phyloP scores from a whole-genome alignment of 495 filamentous ascomycete species.

The Podospora conica region DNA sequence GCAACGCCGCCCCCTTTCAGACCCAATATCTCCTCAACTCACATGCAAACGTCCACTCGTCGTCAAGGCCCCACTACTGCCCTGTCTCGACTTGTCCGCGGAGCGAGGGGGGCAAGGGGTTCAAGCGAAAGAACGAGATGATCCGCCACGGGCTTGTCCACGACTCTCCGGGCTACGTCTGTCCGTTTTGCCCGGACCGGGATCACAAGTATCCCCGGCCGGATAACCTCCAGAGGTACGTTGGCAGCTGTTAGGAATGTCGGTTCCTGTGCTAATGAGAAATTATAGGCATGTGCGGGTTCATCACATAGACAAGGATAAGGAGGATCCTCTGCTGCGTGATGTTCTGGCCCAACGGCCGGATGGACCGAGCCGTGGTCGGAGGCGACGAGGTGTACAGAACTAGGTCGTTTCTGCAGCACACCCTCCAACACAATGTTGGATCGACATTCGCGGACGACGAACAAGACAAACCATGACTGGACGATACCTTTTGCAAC shows the following conservation, averaged over 20 bases:
- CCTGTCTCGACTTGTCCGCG: conserved; percentile 73
- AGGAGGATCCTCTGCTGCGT: conserved; percentile 72
- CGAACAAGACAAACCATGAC: background rate
- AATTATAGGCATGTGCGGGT: conserved; percentile 71
- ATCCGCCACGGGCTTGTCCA: conserved; percentile 95
- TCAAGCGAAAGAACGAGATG: conserved; percentile 99
- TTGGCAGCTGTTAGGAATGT: background rate
- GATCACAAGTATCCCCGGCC: conserved; percentile 96
- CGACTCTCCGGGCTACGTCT: conserved; percentile 91
- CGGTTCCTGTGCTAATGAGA: background rate
- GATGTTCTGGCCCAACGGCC: conserved; percentile 77
- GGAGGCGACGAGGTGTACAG: conserved; percentile 58
- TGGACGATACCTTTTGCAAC: background rate
- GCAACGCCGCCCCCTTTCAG: conserved; percentile 81
- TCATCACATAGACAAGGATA: conserved; percentile 80
- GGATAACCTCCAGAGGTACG: conserved; percentile 93
- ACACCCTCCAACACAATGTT: background rate
- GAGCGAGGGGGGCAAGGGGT: conserved; percentile 80
- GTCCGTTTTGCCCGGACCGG: conserved; percentile 91
- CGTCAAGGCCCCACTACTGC: conserved; percentile 86
- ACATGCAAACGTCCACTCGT: conserved; percentile 95
- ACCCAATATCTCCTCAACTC: conserved; percentile 79
- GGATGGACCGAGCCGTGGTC: conserved; percentile 76
- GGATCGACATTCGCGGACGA: background rate
- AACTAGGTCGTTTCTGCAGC: background rate